Evolutionary conservation across 2,329 filamentous ascomycete species (phyloP), one percentile per base, ranked within the genome.

Genomic region (Talaromyces sp.): DNA sequence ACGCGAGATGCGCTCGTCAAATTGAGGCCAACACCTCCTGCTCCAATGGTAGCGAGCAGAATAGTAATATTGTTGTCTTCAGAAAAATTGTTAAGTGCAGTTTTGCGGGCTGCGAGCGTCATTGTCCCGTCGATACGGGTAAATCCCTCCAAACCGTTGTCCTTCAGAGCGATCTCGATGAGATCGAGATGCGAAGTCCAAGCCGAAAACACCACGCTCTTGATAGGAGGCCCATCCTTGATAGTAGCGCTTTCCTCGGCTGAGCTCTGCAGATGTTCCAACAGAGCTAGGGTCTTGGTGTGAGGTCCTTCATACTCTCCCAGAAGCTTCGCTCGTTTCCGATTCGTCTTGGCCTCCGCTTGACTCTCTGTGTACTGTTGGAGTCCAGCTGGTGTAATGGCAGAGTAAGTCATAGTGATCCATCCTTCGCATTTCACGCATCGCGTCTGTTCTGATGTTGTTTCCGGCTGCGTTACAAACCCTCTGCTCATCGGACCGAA

Each of bases 141-240:
- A 75, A 96, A 91, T 10, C 84, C 82, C 11, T 84, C 84, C n/a
- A 80, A 67, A 1, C 71, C 73, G 54, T 76, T 73, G 59, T 86
- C 83, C 35, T 87, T 83, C 15, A 98, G 84, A 0, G 93, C 94
- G 59, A 92, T 84, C 73, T 95, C 88, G 70, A 99, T 96, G 22
- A 99, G 86, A 75, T 98, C 93, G 17, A 99, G 86, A 74, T 98
- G 93, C 0, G 90, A 89, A 0, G 95, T 98, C 93, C 95, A 98
- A n/a, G 89, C 89, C 0, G 93, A 97, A 78, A 98, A 98, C 7
- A 99, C 88, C 15, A 99, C 93, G 31, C 92, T 95, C 76, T 97
- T 98, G 78, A 92, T 90, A 0, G 93, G 93, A 11, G 85, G 79
- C 0, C 87, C 86, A 10, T 57, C 45, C 6, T 86, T 67, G 11